A percentile compares a stretch with the other conserved stretches of the same genome.
phyloP scores from a whole-genome alignment of 495 filamentous ascomycete genomes.

The Neurospora tetrasperma region DNA sequence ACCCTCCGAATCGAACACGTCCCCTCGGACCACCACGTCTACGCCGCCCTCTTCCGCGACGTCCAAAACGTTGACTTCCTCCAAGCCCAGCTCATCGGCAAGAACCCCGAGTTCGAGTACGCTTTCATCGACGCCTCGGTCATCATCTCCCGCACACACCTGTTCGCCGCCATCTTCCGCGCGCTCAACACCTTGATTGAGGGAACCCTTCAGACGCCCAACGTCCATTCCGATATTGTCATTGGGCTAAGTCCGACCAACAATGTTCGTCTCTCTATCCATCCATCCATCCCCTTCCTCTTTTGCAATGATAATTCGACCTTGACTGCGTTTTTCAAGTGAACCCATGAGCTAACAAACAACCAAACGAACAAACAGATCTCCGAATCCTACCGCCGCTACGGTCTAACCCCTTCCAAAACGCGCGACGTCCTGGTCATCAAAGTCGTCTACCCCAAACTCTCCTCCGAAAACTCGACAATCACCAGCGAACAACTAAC shows the following conservation, averaged over 20 bases:
- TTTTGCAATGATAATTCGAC: too few relatives aligned
- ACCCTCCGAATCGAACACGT: slow-evolving; percentile 61
- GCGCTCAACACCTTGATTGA: slow-evolving; percentile 56
- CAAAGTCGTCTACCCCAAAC: slow-evolving; percentile 45
- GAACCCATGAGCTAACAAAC: neutral
- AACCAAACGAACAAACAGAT: slow-evolving; percentile 32
- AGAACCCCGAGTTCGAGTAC: slow-evolving; percentile 80
- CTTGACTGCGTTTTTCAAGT: too few relatives aligned
- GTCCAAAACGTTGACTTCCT: slow-evolving; percentile 68
- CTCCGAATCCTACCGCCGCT: slow-evolving; percentile 77
- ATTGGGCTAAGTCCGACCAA: slow-evolving; percentile 73
- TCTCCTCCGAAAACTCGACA: slow-evolving; percentile 2
- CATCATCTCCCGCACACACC: slow-evolving; percentile 57
- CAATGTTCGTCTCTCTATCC: slow-evolving; percentile 46
- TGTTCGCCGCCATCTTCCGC: slow-evolving; percentile 66
- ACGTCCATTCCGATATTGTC: slow-evolving; percentile 90
- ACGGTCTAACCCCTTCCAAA: slow-evolving; percentile 57
- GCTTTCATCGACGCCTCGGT: slow-evolving; percentile 79
- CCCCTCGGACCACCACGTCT: slow-evolving; percentile 51
- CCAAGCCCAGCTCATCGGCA: slow-evolving; percentile 66
- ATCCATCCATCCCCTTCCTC: too few relatives aligned
- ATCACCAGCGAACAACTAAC: slow-evolving; percentile 20
- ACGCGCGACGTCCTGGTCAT: slow-evolving; percentile 64
- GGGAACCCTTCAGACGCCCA: slow-evolving; percentile 60
- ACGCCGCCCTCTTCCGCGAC: slow-evolving; percentile 63